Evolutionary conservation across 495 filamentous ascomycete genomes (phyloP), one percentile per base, ranked within the genome.

Genomic region (Aspergillus affinis): DNA sequence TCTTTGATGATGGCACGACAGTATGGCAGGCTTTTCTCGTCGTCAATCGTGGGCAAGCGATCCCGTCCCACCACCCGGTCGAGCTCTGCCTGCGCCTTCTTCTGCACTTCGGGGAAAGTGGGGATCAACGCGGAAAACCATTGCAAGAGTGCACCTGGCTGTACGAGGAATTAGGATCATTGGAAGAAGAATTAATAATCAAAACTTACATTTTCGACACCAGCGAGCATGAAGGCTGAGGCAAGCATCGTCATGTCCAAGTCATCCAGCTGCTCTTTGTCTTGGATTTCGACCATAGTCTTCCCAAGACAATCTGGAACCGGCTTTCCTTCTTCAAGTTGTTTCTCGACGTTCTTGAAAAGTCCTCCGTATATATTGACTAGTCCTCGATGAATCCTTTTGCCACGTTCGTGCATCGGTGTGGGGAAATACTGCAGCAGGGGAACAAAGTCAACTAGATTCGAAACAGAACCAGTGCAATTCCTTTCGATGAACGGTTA

Each of bases 101-200:
- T 17, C 46, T 48, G 46, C 1, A 48, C 20, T 48, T 48, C 46
- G 13, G 46, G 46, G 20, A 18, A 48, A 21, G 46, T 15, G 20
- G 46, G 46, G n/a, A 48, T 48, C 13, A 48, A 48, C 4, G 46
- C 46, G 15, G 46, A 48, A 21, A 48, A 48, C 46, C 46, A 48
- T 48, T 48, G 46, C 4, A 48, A 6, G 20, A 48, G 5, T 7
- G 46, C 46, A 17, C 8, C 46, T 0, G 46, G 8, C 46, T 48
- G n/a, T 21, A 1, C 4, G 17, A 1, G 46, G n/a, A n/a, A 3
- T 48, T 18, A 48, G 20, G 8, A 48, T 6, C 15, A 15, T 1
- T 48, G n/a, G 6, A n/a, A n/a, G 46, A 21, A 7, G 46, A 48
- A 12, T 17, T 48, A 6, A 48, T 10, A 0, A 21, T 3, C n/a